Evolutionary conservation across 108 stramenopile species (phyloP), one percentile per base, ranked within the genome.

Genomic region (Tribonema minus): DNA sequence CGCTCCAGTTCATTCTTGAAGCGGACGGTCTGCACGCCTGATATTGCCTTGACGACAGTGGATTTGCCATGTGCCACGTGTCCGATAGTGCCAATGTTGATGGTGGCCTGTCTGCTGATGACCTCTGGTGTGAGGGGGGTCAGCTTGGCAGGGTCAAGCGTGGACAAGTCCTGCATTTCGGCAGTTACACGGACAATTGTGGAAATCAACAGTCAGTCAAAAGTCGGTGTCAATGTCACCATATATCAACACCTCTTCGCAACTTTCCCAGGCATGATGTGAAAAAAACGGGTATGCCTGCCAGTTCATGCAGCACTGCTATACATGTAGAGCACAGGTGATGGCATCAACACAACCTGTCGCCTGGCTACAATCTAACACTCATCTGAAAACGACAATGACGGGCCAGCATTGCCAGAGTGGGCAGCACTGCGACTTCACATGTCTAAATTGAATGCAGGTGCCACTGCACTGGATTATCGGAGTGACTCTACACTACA

Each of bases 51-150:
- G 68, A 98, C 99, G 41, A 97, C 95, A 35, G 96, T 98, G 1
- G 94, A 95, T 72, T 99, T 99, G 58, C 99, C 99, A 89, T 99
- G 99, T 3, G 99, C 99, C 66, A 99, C 99, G 84, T 99, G 99
- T 32, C 99, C 99, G 74, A 99, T 98, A 64, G 99, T 99, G 1
- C 99, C 99, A 60, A 99, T 92, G 87, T 99, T 99, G 81, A 99
- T 97, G 77, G 99, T 99, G 15, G 99, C 98, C 75, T 99, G 96
- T 64, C 96, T 93, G 72, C 89, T 90, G 81, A 99, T 99, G 61
- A 86, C 87, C 69, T 90, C 89, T 15, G 86, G 88, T 23, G 88
- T 86, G 23, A 85, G 64, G n/a, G 88, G 86, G 20, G 82, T 86
- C 37, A 90, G 86, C 9, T 9, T 27, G n/a, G 63, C n/a, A 9